Base-by-base conservation (phyloP, 2,329 filamentous ascomycete genomes). In the Trichoderma sp. region DNA sequence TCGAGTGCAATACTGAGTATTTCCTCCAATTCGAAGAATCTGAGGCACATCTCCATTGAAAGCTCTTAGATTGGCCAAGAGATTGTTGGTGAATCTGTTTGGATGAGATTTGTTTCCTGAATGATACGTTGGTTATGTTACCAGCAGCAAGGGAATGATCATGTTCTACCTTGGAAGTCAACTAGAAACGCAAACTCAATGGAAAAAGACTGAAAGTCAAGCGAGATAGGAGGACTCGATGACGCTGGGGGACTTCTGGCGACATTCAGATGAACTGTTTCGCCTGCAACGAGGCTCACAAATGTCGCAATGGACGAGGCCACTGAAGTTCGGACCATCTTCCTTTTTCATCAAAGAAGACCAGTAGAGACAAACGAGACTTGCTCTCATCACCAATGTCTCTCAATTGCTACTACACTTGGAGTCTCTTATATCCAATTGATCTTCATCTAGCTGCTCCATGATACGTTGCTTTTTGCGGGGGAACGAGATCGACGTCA, bases 11-110 rank as follows among this genome's bases (percentile, higher is more conserved):
- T 63, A 71, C 73, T 75, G 66, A 41, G 73, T 71, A 29, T 75
- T 75, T n/a, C 72, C 73, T 38, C 73, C 73, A 11, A 75, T 59
- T 0, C 73, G 66, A 12, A 75, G 66, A 27, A 75, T 75, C 11
- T 75, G 66, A 35, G 73, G 66, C 16, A 75, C 73, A 31, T 63
- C 66, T 9, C 73, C 72, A 27, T 75, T 75, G 24, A 72, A 75
- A 14, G 66, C 66, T 31, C 66, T 62, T 29, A 71, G 18, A 11
- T 71, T 75, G 12, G 66, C 66, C 24, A 75, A 71, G 8, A 75
- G 65, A 27, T 75, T 72, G 53, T 75, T 31, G 12, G 66, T 75
- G n/a, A 75, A 71, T 14, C 6, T 71, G 14, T 75, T 75, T 16
- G 73, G 73, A 56, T 63, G 38, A 6, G 73, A 63, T 21, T 71